A percentile compares a stretch with the other conserved stretches of the same genome.
Conservation (phyloP, 306 rosid genomes). For the Prunus armeniaca region DNA sequence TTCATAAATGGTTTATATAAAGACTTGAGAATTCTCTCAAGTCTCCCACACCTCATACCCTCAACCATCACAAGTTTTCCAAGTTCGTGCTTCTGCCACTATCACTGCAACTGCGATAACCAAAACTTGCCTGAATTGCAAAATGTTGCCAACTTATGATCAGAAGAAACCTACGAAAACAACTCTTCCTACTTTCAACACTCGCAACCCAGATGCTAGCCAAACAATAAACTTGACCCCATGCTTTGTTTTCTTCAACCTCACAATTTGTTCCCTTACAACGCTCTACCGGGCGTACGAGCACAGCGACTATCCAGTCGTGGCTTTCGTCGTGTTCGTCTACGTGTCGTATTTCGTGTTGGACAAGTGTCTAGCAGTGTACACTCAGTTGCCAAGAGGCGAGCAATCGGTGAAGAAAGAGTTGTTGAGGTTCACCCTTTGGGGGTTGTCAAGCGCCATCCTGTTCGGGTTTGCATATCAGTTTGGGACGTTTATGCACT, state of each 20-base stretch:
- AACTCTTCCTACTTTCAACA: not conserved
- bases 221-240: not conserved
- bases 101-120: not conserved
- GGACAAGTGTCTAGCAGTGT: not conserved
- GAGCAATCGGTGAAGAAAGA: conserved; percentile 7
- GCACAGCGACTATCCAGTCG: conserved; percentile 1
- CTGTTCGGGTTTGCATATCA: conserved; percentile 13
- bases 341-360: not conserved
- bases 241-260: conserved; percentile 9
- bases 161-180: not conserved
- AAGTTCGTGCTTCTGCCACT: too few relatives aligned
- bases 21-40: too few relatives aligned
- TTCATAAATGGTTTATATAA: not conserved
- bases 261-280: not conserved
- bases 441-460: conserved; percentile 13
- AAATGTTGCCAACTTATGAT: not conserved
- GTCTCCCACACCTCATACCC: too few relatives aligned
- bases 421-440: not conserved
- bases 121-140: not conserved
- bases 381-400: not conserved
- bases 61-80: too few relatives aligned
- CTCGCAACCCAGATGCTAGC: too few relatives aligned
- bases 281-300: conserved; percentile 16
- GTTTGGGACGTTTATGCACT: conserved; percentile 2
- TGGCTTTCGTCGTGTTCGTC: not conserved